These are phyloP conservation scores for Penicillium psychrofluorescens DNA, from an alignment of 495 filamentous ascomycete genomes.

Conservation along the genomic window DNA sequence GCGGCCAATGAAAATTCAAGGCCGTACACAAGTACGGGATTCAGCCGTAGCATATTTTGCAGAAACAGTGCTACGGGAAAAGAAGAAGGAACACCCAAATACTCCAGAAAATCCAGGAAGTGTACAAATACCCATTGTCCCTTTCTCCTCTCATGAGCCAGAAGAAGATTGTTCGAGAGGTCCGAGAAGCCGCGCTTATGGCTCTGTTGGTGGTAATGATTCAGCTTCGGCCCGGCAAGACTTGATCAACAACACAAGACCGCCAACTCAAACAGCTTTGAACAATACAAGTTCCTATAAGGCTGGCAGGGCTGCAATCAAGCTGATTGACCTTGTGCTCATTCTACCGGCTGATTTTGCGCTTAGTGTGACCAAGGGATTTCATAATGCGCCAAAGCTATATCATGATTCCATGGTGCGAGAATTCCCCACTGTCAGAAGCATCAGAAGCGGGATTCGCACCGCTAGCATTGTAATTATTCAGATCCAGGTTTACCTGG, in stretches of 20 bases:
- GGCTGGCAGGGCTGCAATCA: constrained; percentile 26
- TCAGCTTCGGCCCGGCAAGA: no score
- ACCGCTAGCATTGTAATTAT: constrained; percentile 53
- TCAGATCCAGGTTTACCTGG: constrained; percentile 34
- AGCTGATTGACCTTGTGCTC: constrained; percentile 63
- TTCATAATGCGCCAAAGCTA: constrained; percentile 74
- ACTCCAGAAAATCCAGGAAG: no score
- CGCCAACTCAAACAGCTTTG: constrained; percentile 1
- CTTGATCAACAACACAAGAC: no score
- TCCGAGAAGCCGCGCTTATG: no score
- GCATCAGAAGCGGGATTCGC: constrained; percentile 60
- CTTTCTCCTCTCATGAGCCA: no score
- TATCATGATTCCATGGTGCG: constrained; percentile 73
- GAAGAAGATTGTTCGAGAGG: no score
- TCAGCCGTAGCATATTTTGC: no score
- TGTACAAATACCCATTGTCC: no score
- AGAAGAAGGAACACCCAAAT: no score
- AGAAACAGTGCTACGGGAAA: no score
- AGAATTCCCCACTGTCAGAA: constrained; percentile 61
- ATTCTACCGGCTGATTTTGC: constrained; percentile 77
- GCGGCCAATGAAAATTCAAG: constrained; percentile 34
- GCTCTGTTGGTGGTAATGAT: no score
- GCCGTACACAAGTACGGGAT: no score
- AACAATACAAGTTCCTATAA: constrained; percentile 28
- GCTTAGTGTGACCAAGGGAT: constrained; percentile 69